These are phyloP conservation scores for Malbranchea zuffiana DNA, from an alignment of 2,329 filamentous ascomycete genomes.

Conservation along the genomic window DNA sequence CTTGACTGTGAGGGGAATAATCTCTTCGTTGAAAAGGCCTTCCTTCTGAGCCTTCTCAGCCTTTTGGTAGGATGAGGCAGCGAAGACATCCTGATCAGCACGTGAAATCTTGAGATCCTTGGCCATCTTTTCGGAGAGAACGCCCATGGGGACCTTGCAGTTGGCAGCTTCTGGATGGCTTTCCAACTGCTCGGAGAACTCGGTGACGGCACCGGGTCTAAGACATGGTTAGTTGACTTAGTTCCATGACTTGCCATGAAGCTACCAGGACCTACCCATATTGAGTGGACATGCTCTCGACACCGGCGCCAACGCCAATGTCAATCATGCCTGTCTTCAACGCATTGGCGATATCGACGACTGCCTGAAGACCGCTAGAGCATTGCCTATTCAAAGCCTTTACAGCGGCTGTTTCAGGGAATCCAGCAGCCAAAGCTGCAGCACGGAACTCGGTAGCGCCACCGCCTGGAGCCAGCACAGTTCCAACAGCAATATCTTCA, in stretches of 20 bases:
- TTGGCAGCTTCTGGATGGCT: constrained; percentile 71
- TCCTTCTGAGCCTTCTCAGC: constrained; percentile 71
- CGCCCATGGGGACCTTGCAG: constrained; percentile 97
- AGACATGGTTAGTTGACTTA: constrained; percentile 1
- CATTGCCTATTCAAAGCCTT: constrained; percentile 89
- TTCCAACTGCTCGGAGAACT: constrained; percentile 86
- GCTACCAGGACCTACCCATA: constrained; percentile 60
- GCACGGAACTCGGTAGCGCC: constrained; percentile 96
- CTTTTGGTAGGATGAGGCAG: constrained; percentile 79
- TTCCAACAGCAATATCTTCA: constrained; percentile 85
- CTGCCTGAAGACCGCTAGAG: constrained; percentile 82
- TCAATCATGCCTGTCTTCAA: constrained; percentile 91
- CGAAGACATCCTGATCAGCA: constrained; percentile 76
- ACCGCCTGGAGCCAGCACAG: constrained; percentile 81
- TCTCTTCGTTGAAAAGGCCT: constrained; percentile 90
- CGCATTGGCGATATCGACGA: constrained; percentile 87
- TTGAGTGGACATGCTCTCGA: constrained; percentile 90
- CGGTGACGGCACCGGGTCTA: constrained; percentile 71
- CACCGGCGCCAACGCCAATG: constrained; percentile 82
- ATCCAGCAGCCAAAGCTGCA: constrained; percentile 78
- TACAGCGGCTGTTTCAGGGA: constrained; percentile 74
- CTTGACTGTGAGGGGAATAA: constrained; percentile 73
- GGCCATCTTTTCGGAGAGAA: constrained; percentile 89
- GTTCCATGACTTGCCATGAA: background rate
- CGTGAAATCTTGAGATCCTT: constrained; percentile 66